Percentiles rank a stretch among this genome's conserved stretches.
Evolutionary conservation across 257 asterid species (phyloP).

Genomic region (Perilla frutescens): DNA sequence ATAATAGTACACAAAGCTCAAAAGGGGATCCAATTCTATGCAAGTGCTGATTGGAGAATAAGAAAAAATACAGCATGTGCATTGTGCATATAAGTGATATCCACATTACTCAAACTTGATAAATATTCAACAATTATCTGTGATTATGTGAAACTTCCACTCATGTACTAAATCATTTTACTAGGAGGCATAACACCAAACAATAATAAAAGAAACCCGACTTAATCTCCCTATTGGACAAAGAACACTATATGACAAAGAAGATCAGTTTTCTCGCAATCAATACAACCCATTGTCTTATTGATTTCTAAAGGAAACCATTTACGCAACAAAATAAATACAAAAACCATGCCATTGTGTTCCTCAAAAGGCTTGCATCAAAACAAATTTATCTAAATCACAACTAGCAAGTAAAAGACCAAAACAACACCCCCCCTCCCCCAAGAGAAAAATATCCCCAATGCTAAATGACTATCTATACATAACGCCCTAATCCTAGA

Average conservation of each 20-base stretch:
- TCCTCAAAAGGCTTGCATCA: not conserved
- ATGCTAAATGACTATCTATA: not conserved
- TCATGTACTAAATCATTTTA: not conserved
- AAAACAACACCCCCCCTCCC: not conserved
- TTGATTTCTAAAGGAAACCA: not conserved
- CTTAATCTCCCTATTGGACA: not conserved
- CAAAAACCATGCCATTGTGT: not conserved
- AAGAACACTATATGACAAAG: not conserved
- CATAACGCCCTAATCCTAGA: conserved; percentile 2
- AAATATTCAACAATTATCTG: not conserved
- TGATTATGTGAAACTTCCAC: not conserved
- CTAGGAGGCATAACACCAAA: not conserved
- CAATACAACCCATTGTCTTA: conserved; percentile 40
- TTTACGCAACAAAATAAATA: not conserved
- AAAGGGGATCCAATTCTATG: not conserved
- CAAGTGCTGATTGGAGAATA: not conserved
- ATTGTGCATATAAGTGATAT: not conserved
- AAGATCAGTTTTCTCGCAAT: conserved; percentile 34
- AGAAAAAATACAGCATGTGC: too few species aligned
- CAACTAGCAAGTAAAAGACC: not conserved
- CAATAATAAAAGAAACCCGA: not conserved
- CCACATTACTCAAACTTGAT: not conserved
- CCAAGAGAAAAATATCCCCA: not conserved
- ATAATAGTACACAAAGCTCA: not conserved
- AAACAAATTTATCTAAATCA: not conserved